phyloP scores from a whole-genome alignment of 75 land plant genomes.

The Sequoiadendron giganteum region DNA sequence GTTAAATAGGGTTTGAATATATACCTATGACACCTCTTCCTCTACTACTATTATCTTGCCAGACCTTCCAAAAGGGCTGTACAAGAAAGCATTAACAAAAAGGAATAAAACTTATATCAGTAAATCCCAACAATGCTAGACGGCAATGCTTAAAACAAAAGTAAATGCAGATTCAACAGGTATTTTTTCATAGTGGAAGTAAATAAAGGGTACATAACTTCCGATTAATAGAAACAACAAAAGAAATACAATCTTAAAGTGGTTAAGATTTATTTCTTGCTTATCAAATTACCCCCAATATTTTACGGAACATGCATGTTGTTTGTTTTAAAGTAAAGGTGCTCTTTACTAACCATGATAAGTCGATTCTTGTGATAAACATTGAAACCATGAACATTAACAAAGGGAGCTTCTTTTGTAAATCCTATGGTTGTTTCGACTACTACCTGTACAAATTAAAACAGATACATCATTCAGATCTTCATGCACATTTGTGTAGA shows the following conservation, averaged over 20 bases:
- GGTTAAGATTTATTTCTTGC: background rate
- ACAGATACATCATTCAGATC: background rate
- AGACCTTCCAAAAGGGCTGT: slow-evolving; percentile 93
- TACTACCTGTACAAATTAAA: slow-evolving; percentile 26
- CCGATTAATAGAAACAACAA: background rate
- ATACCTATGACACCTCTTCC: slow-evolving; percentile 88
- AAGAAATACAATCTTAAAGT: background rate
- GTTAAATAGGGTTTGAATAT: background rate
- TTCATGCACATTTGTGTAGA: background rate
- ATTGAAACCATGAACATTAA: slow-evolving; percentile 72
- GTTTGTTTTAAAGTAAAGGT: background rate
- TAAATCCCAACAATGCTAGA: background rate
- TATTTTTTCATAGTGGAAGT: background rate
- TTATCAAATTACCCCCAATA: background rate
- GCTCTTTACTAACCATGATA: slow-evolving; percentile 58
- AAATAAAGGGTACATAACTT: background rate
- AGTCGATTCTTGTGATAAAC: slow-evolving; percentile 95
- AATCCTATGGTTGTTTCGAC: slow-evolving; percentile 76
- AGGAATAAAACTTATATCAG: background rate
- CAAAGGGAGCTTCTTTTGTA: slow-evolving; percentile 80
- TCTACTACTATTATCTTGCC: slow-evolving; percentile 51
- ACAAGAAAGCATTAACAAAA: slow-evolving; percentile 9
- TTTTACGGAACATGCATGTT: background rate
- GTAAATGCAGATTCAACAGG: background rate
- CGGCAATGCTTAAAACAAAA: background rate